Conservation (phyloP, 2,329 filamentous ascomycete genomes). For the Sporothrix dimorphospora region DNA sequence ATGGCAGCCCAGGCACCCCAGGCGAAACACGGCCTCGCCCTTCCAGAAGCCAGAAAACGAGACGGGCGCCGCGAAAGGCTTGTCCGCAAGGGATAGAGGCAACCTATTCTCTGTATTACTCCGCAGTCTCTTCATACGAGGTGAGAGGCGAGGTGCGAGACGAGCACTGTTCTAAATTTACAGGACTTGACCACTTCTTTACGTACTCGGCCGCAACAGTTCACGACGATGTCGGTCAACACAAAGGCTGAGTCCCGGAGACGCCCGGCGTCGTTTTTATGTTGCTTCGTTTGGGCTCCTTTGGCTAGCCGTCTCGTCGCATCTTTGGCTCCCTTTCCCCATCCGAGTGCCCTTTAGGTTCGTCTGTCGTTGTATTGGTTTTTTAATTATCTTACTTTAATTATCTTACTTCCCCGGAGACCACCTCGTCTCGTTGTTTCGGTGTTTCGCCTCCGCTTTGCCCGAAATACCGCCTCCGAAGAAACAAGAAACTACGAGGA, state of each 20-base stretch:
- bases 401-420: not conserved
- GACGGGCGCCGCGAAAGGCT: conserved; percentile 10
- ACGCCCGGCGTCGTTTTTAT: conserved; percentile 10
- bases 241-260: conserved; percentile 19
- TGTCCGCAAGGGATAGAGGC: conserved; percentile 10
- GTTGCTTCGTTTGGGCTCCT: not conserved
- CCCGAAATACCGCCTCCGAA: not conserved
- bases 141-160: too few relatives aligned
- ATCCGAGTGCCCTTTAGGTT: not conserved
- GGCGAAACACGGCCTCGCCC: not conserved
- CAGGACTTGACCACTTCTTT: not conserved
- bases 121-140: too few relatives aligned
- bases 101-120: too few relatives aligned
- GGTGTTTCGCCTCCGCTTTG: conserved; percentile 21
- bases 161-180: conserved; percentile 1
- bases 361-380: not conserved
- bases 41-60: not conserved
- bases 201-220: not conserved
- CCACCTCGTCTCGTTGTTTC: conserved; percentile 1
- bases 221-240: not conserved
- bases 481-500: not conserved
- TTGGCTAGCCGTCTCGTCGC: too few relatives aligned
- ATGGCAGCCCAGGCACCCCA: not conserved
- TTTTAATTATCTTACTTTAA: not conserved
- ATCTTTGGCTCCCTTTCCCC: not conserved